Percentiles rank a stretch among this genome's conserved stretches.
These are phyloP conservation scores for Lantana camara DNA, from an alignment of 257 asterid species.

Conservation along the genomic window DNA sequence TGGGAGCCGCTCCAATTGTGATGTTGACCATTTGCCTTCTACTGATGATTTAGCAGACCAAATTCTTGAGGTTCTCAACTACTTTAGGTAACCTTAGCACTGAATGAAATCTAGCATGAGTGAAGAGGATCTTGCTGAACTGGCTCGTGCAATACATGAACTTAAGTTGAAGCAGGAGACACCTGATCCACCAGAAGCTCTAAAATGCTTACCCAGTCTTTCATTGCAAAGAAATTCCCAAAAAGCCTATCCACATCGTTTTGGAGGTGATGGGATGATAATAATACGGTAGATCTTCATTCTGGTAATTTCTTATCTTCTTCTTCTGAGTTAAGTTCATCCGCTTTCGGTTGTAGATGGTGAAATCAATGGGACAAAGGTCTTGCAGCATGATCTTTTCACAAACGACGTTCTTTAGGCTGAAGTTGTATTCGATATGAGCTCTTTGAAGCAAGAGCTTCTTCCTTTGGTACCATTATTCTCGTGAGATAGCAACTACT, in stretches of 20 bases:
- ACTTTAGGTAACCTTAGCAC: conserved; percentile 63
- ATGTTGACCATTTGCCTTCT: conserved; percentile 56
- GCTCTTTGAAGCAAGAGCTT: conserved; percentile 82
- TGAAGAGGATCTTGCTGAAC: conserved; percentile 94
- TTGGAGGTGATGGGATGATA: conserved; percentile 68
- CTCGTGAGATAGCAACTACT: conserved; percentile 72
- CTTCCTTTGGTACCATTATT: conserved; percentile 96
- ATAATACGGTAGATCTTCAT: conserved; percentile 11
- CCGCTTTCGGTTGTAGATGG: conserved; percentile 58
- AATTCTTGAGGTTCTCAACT: conserved; percentile 82
- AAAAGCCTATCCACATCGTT: conserved; percentile 70
- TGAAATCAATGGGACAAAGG: conserved; percentile 70
- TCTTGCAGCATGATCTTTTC: conserved; percentile 88
- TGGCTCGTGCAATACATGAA: conserved; percentile 90
- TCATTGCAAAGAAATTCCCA: conserved; percentile 90
- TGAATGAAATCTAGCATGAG: conserved; percentile 78
- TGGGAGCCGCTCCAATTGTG: conserved; percentile 89
- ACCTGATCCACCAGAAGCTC: conserved; percentile 97
- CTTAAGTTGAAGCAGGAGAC: conserved; percentile 94
- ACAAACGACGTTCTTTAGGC: conserved; percentile 96
- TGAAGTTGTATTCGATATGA: conserved; percentile 94
- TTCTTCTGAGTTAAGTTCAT: conserved; percentile 24
- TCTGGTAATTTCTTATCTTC: conserved; percentile 15
- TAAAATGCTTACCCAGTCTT: conserved; percentile 86
- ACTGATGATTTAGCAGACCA: conserved; percentile 86